phyloP scores from a whole-genome alignment of 495 filamentous ascomycete species.

The Poronia punctata region DNA sequence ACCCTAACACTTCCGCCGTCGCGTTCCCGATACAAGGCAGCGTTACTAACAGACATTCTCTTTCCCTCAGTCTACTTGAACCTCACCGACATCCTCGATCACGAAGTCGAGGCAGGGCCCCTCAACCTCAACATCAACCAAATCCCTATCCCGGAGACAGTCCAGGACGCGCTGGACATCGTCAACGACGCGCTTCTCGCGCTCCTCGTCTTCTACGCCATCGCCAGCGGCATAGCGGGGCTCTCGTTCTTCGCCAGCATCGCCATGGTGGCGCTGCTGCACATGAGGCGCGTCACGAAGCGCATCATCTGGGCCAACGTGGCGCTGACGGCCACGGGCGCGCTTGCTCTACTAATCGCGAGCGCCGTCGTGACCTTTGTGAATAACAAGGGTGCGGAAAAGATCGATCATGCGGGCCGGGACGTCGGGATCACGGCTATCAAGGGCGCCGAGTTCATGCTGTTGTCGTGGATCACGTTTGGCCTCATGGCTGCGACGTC shows the following conservation, averaged over 20 bases:
- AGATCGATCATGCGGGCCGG: slow-evolving; percentile 26
- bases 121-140: slow-evolving; percentile 43
- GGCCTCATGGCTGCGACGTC: slow-evolving; percentile 54
- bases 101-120: slow-evolving; percentile 43
- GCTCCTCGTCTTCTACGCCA: slow-evolving; percentile 58
- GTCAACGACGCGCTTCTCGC: slow-evolving; percentile 42
- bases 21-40: not conserved
- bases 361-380: slow-evolving; percentile 26
- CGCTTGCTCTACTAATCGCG: slow-evolving; percentile 19
- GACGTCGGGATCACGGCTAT: slow-evolving; percentile 26
- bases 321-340: slow-evolving; percentile 25
- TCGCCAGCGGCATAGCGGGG: slow-evolving; percentile 53
- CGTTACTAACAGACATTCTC: slow-evolving; percentile 1
- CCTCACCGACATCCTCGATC: slow-evolving; percentile 47
- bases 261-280: slow-evolving; percentile 33
- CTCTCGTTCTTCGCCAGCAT: slow-evolving; percentile 45
- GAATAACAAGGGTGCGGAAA: slow-evolving; percentile 21
- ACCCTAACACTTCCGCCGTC: no score
- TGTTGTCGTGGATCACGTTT: slow-evolving; percentile 57
- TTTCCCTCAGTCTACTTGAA: slow-evolving; percentile 46
- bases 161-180: slow-evolving; percentile 53
- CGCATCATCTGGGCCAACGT: slow-evolving; percentile 39
- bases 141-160: slow-evolving; percentile 55
- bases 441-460: slow-evolving; percentile 26
- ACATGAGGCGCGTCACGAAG: slow-evolving; percentile 20